Evolutionary conservation across 2,329 filamentous ascomycete genomes (phyloP).

Genomic region (Fonsecaea nubica): DNA sequence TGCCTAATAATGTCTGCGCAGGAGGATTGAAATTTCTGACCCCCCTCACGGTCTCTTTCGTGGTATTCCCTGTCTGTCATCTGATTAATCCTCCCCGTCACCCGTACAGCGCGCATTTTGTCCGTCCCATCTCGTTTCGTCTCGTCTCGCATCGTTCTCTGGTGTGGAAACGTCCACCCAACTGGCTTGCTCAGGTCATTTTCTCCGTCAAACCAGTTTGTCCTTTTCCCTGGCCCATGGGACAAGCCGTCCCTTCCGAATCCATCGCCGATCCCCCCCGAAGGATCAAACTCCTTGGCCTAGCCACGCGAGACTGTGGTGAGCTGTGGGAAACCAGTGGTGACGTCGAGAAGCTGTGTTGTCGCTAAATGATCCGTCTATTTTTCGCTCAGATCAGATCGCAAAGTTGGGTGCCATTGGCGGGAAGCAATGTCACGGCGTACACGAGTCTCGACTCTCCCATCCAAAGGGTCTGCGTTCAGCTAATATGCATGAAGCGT

Average conservation of each 20-base stretch:
- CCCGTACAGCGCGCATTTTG: background rate
- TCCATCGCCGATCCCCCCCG: conserved; percentile 1
- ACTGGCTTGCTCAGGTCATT: background rate
- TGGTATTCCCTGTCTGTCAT: conserved; percentile 4
- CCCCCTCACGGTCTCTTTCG: background rate
- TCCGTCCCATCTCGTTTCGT: background rate
- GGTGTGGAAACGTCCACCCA: background rate
- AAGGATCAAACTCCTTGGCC: background rate
- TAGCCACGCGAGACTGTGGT: conserved; percentile 1
- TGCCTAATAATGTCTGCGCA: background rate
- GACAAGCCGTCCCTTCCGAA: conserved; percentile 1
- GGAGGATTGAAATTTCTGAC: background rate
- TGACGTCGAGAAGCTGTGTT: conserved; percentile 2
- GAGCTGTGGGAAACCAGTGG: background rate
- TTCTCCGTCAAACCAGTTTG: background rate
- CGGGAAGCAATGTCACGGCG: background rate
- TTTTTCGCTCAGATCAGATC: conserved; percentile 7
- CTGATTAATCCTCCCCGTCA: background rate
- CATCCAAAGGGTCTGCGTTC: background rate
- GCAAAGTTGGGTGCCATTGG: conserved; percentile 1
- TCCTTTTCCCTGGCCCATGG: background rate
- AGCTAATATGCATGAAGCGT: conserved; percentile 2
- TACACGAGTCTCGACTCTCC: background rate
- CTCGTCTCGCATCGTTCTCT: background rate
- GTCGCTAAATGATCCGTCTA: background rate